Conservation (phyloP, 2,329 filamentous ascomycete genomes). For the Plectosphaerella plurivora region DNA sequence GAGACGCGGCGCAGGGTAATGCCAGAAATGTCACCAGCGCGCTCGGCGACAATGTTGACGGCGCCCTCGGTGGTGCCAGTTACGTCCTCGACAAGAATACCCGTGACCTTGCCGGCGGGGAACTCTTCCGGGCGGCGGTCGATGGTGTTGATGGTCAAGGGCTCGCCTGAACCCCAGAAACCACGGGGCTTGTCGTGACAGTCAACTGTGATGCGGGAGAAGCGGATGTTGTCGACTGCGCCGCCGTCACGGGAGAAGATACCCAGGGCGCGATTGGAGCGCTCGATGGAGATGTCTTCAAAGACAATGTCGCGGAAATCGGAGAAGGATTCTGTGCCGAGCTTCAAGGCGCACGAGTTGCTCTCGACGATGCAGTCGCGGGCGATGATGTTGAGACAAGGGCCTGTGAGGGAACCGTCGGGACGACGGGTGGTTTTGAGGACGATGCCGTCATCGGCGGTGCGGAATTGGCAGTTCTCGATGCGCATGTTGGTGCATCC, state of each 20-base stretch:
- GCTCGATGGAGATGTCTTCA: neutral
- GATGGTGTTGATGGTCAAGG: neutral
- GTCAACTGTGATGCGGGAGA: neutral
- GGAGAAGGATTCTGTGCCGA: neutral
- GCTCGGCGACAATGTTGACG: neutral
- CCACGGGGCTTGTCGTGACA: neutral
- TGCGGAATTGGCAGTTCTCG: neutral
- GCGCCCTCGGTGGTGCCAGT: neutral
- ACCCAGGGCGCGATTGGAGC: neutral
- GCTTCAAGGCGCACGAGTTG: neutral
- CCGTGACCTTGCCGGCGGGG: neutral
- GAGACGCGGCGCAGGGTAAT: neutral
- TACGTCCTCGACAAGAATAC: neutral
- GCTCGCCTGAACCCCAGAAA: neutral
- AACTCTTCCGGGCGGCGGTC: neutral
- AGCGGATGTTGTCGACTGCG: neutral
- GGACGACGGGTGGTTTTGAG: neutral
- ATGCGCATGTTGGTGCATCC: neutral
- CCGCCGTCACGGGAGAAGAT: constrained; percentile 1
- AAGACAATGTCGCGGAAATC: neutral
- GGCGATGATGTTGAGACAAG: neutral
- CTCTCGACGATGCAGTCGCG: neutral
- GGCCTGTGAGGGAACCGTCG: neutral
- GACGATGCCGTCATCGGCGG: neutral
- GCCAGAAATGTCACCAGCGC: neutral